Percentiles rank a stretch among this genome's conserved stretches.
Conservation (phyloP, 1,139 yeast genomes). For the Candida tropicalis region DNA sequence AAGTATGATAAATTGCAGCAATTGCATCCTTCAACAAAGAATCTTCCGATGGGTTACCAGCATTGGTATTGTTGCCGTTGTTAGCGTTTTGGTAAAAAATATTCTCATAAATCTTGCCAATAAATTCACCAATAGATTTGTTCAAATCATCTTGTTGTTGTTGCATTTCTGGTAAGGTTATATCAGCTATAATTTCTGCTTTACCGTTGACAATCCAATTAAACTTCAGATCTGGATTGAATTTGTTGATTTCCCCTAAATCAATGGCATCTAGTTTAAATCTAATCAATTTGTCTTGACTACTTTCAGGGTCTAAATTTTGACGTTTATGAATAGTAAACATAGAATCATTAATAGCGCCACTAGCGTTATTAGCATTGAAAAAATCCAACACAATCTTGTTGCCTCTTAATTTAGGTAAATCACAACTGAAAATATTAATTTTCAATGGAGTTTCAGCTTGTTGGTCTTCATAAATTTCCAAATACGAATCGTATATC, state of each 20-base stretch:
- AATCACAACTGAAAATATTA: constrained; percentile 63
- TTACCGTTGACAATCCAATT: constrained; percentile 71
- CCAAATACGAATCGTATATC: constrained; percentile 57
- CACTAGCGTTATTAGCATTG: constrained; percentile 70
- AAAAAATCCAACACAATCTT: constrained; percentile 65
- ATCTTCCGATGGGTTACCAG: constrained; percentile 22
- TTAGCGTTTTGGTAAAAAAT: constrained; percentile 18
- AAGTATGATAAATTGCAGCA: constrained; percentile 48
- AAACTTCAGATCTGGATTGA: constrained; percentile 47
- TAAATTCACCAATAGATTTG: constrained; percentile 26
- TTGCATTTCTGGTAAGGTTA: constrained; percentile 59
- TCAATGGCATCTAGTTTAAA: constrained; percentile 68
- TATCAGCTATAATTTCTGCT: constrained; percentile 70
- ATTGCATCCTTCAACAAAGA: constrained; percentile 44
- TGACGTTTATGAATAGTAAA: constrained; percentile 70
- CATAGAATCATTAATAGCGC: constrained; percentile 72
- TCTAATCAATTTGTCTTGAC: constrained; percentile 52
- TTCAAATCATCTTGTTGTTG: constrained; percentile 29
- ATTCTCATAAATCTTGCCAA: constrained; percentile 32
- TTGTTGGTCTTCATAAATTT: constrained; percentile 32
- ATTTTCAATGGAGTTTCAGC: constrained; percentile 46
- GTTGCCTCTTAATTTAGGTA: constrained; percentile 60
- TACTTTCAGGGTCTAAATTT: constrained; percentile 26
- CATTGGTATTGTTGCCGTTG: no score
- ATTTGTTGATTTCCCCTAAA: constrained; percentile 44